These are phyloP conservation scores for Phoma sp. DNA, from an alignment of 2,329 filamentous ascomycete species.

Conservation along the genomic window DNA sequence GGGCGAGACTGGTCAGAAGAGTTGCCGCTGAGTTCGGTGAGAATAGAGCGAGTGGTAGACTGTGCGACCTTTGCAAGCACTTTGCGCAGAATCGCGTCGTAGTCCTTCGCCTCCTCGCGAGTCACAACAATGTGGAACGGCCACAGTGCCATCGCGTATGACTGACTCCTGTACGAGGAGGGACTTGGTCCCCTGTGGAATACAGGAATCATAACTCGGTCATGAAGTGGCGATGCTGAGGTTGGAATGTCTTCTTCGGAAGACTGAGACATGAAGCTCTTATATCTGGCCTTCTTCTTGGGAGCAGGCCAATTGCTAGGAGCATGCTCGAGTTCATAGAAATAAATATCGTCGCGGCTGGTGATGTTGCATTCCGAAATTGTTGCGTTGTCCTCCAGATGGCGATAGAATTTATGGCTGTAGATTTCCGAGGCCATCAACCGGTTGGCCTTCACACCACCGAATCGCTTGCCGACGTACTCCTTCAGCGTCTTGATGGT, in stretches of 20 bases:
- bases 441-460: conserved; percentile 62
- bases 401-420: conserved; percentile 83
- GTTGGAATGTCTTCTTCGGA: conserved; percentile 57
- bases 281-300: conserved; percentile 55
- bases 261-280: conserved; percentile 57
- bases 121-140: conserved; percentile 79
- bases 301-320: conserved; percentile 79
- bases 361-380: conserved; percentile 76
- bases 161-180: conserved; percentile 41
- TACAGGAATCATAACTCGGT: conserved; percentile 74
- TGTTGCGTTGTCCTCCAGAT: conserved; percentile 71
- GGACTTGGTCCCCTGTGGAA: conserved; percentile 63
- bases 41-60: conserved; percentile 74
- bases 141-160: conserved; percentile 47
- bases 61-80: conserved; percentile 77
- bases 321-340: conserved; percentile 78
- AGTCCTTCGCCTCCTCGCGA: conserved; percentile 71
- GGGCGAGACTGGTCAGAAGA: conserved; percentile 60
- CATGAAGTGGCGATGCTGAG: conserved; percentile 69
- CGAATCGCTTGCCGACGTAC: conserved; percentile 62
- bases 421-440: conserved; percentile 87
- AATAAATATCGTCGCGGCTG: conserved; percentile 67
- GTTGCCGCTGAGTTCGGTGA: conserved; percentile 61
- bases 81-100: conserved; percentile 80
- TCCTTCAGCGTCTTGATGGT: conserved; percentile 74